These are phyloP conservation scores for Suillus lakei DNA, from an alignment of 768 basidiomycete species.

Conservation along the genomic window DNA sequence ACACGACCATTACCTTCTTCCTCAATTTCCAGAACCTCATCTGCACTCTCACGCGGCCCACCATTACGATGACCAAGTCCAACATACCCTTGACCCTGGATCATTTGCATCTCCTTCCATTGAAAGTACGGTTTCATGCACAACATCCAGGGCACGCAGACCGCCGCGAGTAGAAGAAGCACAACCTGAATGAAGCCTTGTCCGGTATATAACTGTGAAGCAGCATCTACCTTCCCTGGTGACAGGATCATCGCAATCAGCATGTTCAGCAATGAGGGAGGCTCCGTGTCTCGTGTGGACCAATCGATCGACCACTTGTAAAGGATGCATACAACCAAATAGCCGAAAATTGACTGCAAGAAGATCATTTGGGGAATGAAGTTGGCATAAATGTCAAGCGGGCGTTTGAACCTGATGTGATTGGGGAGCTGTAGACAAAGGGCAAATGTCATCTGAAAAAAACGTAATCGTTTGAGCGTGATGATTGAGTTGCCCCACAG, in stretches of 20 bases:
- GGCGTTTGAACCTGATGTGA: slow-evolving; percentile 90
- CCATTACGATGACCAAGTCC: slow-evolving; percentile 66
- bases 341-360: slow-evolving; percentile 97
- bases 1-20: slow-evolving; percentile 81
- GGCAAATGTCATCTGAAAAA: slow-evolving; percentile 95
- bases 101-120: slow-evolving; percentile 89
- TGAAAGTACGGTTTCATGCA: slow-evolving; percentile 89
- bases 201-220: slow-evolving; percentile 79
- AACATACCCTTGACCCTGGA: slow-evolving; percentile 83
- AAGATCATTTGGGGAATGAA: slow-evolving; percentile 98
- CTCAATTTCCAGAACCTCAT: slow-evolving; percentile 72
- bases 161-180: slow-evolving; percentile 73
- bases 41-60: slow-evolving; percentile 53
- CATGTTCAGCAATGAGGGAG: slow-evolving; percentile 94
- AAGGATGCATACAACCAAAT: slow-evolving; percentile 90
- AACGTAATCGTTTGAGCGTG: slow-evolving; percentile 18
- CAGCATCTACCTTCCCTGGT: slow-evolving; percentile 77
- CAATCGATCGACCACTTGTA: slow-evolving; percentile 99
- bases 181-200: slow-evolving; percentile 85
- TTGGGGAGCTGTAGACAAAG: slow-evolving; percentile 96
- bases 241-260: slow-evolving; percentile 95
- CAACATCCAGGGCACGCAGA: slow-evolving; percentile 97
- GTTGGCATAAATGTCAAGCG: slow-evolving; percentile 87
- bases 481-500: background rate
- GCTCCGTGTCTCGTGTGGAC: slow-evolving; percentile 65